phyloP scores from a whole-genome alignment of 2,329 filamentous ascomycete genomes.

The Penicillium hesseltinei region DNA sequence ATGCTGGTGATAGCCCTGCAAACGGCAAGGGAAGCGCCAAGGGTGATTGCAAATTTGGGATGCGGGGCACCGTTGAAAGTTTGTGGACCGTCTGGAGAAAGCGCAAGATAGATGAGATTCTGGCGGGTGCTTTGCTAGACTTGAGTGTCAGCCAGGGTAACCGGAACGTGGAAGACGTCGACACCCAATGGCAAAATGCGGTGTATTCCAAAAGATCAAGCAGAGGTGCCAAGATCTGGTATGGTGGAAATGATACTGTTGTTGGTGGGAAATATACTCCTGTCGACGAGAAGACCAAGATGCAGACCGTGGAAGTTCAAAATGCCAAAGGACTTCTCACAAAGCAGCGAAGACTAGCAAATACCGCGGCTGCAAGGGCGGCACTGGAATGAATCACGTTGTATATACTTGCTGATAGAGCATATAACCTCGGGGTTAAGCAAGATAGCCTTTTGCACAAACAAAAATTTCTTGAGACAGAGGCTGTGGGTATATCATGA shows the following conservation, averaged over 20 bases:
- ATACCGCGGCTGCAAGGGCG: conserved; percentile 19
- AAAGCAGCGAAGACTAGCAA: conserved; percentile 46
- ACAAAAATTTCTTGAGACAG: neutral
- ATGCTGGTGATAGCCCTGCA: conserved; percentile 65
- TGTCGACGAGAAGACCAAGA: conserved; percentile 55
- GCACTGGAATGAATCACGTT: conserved; percentile 8
- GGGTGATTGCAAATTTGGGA: conserved; percentile 61
- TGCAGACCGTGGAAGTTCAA: conserved; percentile 60
- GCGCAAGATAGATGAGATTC: conserved; percentile 83
- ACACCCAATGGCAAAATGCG: conserved; percentile 23
- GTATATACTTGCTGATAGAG: conserved; percentile 8
- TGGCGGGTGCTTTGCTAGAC: conserved; percentile 72
- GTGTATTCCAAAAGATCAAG: conserved; percentile 26
- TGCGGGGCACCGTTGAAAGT: conserved; percentile 66
- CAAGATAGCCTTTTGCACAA: conserved; percentile 2
- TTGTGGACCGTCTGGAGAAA: conserved; percentile 82
- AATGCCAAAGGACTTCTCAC: conserved; percentile 59
- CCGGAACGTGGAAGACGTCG: conserved; percentile 26
- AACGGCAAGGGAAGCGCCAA: conserved; percentile 42
- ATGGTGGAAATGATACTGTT: conserved; percentile 55
- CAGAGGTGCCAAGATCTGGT: conserved; percentile 55
- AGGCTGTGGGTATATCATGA: conserved; percentile 32
- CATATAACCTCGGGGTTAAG: neutral
- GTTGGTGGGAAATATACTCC: conserved; percentile 59
- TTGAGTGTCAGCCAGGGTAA: conserved; percentile 50